Evolutionary conservation across 108 stramenopile species (phyloP).

Genomic region (Cylindrotheca closterium): DNA sequence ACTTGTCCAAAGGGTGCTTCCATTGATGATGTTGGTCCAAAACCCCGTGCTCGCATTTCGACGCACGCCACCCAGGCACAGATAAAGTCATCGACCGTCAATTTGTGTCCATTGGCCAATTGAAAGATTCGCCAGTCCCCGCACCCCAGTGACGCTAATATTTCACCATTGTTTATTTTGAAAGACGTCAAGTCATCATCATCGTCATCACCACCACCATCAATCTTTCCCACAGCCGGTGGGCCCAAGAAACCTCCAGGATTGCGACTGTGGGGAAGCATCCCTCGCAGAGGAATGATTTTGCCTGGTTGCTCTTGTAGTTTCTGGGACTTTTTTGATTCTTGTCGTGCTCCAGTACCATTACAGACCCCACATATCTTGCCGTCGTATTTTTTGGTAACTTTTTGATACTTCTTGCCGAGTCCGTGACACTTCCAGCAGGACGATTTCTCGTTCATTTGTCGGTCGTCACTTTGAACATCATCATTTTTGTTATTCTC

Average conservation of each 20-base stretch:
- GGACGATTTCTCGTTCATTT: not conserved
- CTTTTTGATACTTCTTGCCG: slow-evolving; percentile 21
- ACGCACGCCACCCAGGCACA: slow-evolving; percentile 37
- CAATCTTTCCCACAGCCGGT: slow-evolving; percentile 4
- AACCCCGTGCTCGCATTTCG: slow-evolving; percentile 31
- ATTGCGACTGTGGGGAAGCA: not conserved
- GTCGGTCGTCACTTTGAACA: not conserved
- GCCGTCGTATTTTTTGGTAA: slow-evolving; percentile 6
- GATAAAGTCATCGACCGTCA: slow-evolving; percentile 37
- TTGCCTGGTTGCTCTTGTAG: slow-evolving; percentile 23
- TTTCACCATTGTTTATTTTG: slow-evolving; percentile 14
- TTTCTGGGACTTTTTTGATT: slow-evolving; percentile 9
- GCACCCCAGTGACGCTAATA: slow-evolving; percentile 28
- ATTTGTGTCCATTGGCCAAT: slow-evolving; percentile 35
- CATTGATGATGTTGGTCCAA: not conserved
- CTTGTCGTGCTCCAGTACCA: slow-evolving; percentile 17
- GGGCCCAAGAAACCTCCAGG: slow-evolving; percentile 13
- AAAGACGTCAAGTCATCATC: not conserved
- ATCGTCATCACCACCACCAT: not conserved
- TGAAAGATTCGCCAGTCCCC: slow-evolving; percentile 41
- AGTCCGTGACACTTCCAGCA: slow-evolving; percentile 36
- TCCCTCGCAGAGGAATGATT: slow-evolving; percentile 19
- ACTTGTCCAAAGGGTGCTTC: slow-evolving; percentile 16
- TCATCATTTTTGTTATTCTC: not conserved
- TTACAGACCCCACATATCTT: slow-evolving; percentile 25